Evolutionary conservation across 305 asterid species (phyloP).

Genomic region (Withania somnifera): DNA sequence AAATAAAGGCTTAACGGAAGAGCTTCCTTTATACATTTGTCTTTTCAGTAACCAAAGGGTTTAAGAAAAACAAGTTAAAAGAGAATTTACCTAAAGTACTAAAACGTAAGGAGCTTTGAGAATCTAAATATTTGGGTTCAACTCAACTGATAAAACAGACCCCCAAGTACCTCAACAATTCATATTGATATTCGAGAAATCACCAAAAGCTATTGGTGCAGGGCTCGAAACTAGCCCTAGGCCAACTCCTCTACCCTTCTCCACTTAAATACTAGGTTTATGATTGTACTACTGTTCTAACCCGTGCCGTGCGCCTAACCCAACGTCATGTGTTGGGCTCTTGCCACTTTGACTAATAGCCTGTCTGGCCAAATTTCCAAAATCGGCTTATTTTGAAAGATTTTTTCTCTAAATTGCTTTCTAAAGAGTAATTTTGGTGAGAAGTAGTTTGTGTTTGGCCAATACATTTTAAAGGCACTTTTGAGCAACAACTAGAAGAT

Average conservation of each 20-base stretch:
- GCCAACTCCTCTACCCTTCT: too few species aligned
- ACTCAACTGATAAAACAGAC: not conserved
- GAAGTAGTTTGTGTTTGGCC: too few species aligned
- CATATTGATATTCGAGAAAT: not conserved
- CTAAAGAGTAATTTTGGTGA: too few species aligned
- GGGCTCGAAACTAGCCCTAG: not conserved
- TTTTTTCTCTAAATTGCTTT: too few species aligned
- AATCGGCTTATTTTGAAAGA: too few species aligned
- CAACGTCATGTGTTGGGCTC: too few species aligned
- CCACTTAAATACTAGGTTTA: not conserved
- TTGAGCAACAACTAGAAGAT: too few species aligned
- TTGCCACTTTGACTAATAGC: not conserved
- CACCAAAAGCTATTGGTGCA: not conserved
- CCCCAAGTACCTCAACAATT: not conserved
- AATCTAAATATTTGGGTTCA: not conserved
- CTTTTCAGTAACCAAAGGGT: not conserved
- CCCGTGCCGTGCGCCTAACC: not conserved
- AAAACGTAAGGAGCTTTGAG: not conserved
- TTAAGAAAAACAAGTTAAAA: not conserved
- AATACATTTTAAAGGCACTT: not conserved
- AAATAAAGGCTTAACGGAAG: too few species aligned
- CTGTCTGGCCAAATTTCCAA: too few species aligned
- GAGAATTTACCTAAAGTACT: slow-evolving; percentile 9
- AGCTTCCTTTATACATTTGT: too few species aligned
- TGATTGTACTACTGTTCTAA: not conserved